These are phyloP conservation scores for Sphaceloma murrayae DNA, from an alignment of 2,329 filamentous ascomycete genomes.

Conservation along the genomic window DNA sequence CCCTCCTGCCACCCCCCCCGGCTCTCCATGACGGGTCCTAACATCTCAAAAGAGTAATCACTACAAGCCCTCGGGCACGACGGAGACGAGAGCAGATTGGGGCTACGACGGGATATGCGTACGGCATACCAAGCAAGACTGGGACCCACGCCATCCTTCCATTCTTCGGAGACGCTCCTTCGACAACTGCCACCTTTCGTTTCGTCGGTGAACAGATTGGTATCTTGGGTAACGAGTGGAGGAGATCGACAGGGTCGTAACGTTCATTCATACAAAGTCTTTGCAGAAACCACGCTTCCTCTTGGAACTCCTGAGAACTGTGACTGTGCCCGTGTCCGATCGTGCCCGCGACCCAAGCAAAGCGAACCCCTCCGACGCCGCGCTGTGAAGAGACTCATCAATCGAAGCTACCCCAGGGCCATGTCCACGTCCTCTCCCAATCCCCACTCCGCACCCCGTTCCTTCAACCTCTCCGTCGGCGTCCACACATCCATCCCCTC, in stretches of 20 bases:
- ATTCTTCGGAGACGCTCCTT: not conserved
- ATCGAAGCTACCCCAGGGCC: slow-evolving; percentile 19
- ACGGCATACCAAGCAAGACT: not conserved
- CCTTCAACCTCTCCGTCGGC: slow-evolving; percentile 17
- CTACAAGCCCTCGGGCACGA: slow-evolving; percentile 3
- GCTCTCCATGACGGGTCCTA: not conserved
- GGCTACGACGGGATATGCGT: not conserved
- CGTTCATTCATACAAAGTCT: slow-evolving; percentile 14
- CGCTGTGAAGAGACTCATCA: not conserved
- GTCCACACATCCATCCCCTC: slow-evolving; percentile 16
- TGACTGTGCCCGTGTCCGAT: not conserved
- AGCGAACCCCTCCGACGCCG: not conserved
- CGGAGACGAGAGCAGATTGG: not conserved
- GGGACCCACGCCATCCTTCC: not conserved
- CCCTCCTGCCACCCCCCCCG: not conserved
- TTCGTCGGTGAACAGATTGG: no score
- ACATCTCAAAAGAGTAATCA: not conserved
- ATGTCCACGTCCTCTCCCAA: slow-evolving; percentile 20
- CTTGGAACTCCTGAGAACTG: not conserved
- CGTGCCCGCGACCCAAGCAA: not conserved
- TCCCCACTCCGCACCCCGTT: slow-evolving; percentile 19
- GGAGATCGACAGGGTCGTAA: not conserved
- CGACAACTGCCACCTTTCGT: not conserved
- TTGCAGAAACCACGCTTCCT: not conserved
- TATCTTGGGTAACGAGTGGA: no score